These are phyloP conservation scores for Fusarium graminum DNA, from an alignment of 2,329 filamentous ascomycete genomes.

Conservation along the genomic window DNA sequence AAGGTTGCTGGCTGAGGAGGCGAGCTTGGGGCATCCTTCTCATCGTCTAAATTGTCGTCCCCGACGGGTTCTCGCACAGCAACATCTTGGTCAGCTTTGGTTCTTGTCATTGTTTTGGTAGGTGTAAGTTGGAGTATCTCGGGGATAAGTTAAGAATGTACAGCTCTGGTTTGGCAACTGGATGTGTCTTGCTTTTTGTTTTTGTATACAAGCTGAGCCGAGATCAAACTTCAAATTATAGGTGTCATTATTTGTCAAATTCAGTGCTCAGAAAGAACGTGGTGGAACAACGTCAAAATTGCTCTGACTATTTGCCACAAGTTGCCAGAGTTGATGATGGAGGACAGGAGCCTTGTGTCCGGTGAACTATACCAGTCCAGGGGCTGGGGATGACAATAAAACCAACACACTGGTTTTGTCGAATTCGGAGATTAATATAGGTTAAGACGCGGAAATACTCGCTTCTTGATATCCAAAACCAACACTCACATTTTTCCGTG, in stretches of 20 bases:
- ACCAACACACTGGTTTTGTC: background rate
- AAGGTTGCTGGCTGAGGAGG: conserved; percentile 55
- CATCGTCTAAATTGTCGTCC: background rate
- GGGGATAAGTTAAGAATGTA: background rate
- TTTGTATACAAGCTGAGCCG: background rate
- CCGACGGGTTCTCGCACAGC: background rate
- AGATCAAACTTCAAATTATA: background rate
- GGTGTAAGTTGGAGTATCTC: conserved; percentile 9
- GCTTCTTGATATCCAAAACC: too few species aligned
- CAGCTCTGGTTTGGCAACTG: background rate
- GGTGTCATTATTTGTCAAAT: conserved; percentile 7
- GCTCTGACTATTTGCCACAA: conserved; percentile 33
- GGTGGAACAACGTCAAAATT: conserved; percentile 5
- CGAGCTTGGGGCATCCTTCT: conserved; percentile 19
- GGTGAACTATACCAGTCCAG: background rate
- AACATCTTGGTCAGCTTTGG: background rate
- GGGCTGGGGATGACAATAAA: background rate
- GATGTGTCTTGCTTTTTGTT: background rate
- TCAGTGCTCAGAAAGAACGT: conserved; percentile 7
- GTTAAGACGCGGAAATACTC: too few species aligned
- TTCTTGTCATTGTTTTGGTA: conserved; percentile 22
- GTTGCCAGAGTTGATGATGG: background rate
- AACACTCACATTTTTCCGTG: background rate
- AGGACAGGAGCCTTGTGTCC: conserved; percentile 19
- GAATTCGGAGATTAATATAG: too few species aligned